Conservation (phyloP, 2,329 filamentous ascomycete species). For the Stachybotrys chlorohalonatus region DNA sequence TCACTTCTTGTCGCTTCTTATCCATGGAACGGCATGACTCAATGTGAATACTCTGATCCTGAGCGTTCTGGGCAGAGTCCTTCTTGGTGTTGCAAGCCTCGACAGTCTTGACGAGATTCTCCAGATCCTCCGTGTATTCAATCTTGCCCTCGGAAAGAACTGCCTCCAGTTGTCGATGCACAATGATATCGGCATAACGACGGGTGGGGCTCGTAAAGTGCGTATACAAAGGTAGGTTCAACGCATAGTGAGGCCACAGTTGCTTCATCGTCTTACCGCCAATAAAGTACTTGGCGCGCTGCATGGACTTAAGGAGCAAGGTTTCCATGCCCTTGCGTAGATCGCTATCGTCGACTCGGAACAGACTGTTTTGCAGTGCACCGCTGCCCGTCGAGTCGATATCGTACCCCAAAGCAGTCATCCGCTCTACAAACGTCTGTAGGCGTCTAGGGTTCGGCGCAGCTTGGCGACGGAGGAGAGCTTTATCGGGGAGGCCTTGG, state of each 20-base stretch:
- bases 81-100: constrained; percentile 99
- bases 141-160: constrained; percentile 72
- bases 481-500: constrained; percentile 78
- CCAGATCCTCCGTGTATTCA: constrained; percentile 83
- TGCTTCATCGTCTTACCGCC: constrained; percentile 69
- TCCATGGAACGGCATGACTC: constrained; percentile 96
- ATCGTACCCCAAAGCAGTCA: constrained; percentile 83
- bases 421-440: constrained; percentile 83
- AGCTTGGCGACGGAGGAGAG: constrained; percentile 78
- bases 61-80: constrained; percentile 91
- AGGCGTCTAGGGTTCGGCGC: constrained; percentile 81
- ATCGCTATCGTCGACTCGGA: constrained; percentile 81
- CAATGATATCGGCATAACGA: constrained; percentile 89
- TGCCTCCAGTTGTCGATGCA: constrained; percentile 88
- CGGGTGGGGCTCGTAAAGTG: constrained; percentile 95
- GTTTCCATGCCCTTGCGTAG: constrained; percentile 98
- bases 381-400: constrained; percentile 87
- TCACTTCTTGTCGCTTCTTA: constrained; percentile 74
- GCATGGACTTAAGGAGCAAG: constrained; percentile 88
- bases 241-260: constrained; percentile 77
- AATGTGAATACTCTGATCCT: constrained; percentile 98
- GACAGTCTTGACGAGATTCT: constrained; percentile 81
- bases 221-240: constrained; percentile 91
- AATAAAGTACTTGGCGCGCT: constrained; percentile 91
- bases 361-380: constrained; percentile 85